Evolutionary conservation across 1,284 basidiomycete genomes (phyloP).

Genomic region (Athelia sp.): DNA sequence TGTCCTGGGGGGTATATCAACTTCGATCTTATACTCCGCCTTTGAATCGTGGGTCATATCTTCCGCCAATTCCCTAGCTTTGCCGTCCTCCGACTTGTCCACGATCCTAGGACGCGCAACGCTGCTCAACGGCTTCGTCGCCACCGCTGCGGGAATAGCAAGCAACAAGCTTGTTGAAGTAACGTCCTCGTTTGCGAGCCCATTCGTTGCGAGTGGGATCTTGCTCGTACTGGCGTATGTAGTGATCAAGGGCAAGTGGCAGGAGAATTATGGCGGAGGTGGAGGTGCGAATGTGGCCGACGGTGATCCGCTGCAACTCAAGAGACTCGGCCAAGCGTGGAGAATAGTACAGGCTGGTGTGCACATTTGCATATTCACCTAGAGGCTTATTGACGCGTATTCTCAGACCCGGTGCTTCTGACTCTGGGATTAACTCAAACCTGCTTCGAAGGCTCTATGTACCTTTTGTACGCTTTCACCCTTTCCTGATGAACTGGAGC

Average conservation of each 20-base stretch:
- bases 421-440: constrained; percentile 72
- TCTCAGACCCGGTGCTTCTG: constrained; percentile 52
- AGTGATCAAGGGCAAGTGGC: constrained; percentile 55
- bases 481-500: not conserved
- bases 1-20: constrained; percentile 62
- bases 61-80: constrained; percentile 42
- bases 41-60: constrained; percentile 75
- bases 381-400: constrained; percentile 3
- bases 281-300: constrained; percentile 26
- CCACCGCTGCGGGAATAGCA: constrained; percentile 57
- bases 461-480: constrained; percentile 45
- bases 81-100: constrained; percentile 58
- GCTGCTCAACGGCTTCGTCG: constrained; percentile 67
- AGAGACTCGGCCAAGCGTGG: constrained; percentile 53
- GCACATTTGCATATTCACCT: constrained; percentile 2
- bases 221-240: constrained; percentile 51
- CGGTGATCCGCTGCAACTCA: constrained; percentile 44
- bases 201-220: constrained; percentile 58
- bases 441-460: constrained; percentile 78
- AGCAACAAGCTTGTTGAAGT: constrained; percentile 55
- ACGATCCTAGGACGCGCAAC: constrained; percentile 68
- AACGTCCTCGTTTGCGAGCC: constrained; percentile 47
- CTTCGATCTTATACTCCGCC: constrained; percentile 68
- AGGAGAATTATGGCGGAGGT: constrained; percentile 60
- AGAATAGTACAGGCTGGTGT: constrained; percentile 51